A percentile compares a stretch with the other conserved stretches of the same genome.
Evolutionary conservation across 164 flowering plant genomes (phyloP).

Genomic region (Stephania cephalantha): DNA sequence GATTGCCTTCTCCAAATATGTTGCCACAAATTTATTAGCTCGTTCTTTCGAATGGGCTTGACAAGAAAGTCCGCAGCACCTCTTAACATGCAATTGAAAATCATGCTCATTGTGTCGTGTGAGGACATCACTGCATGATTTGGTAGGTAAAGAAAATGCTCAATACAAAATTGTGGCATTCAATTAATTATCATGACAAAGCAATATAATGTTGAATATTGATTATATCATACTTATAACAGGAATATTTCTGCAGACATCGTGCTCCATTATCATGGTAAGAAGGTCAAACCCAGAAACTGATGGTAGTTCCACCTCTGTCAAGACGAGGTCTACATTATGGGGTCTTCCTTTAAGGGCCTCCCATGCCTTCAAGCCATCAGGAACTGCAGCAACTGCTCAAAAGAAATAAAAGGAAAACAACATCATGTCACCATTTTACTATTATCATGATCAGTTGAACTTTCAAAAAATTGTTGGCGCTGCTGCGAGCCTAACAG

Average conservation of each 20-base stretch:
- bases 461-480: not conserved
- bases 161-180: not conserved
- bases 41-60: conserved; percentile 89
- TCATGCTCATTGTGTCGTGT: conserved; percentile 66
- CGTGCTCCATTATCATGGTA: conserved; percentile 72
- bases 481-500: not conserved
- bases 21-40: conserved; percentile 91
- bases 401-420: conserved; percentile 16
- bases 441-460: not conserved
- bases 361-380: conserved; percentile 97
- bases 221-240: conserved; percentile 74
- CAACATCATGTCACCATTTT: not conserved
- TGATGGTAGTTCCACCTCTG: conserved; percentile 86
- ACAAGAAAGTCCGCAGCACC: conserved; percentile 97
- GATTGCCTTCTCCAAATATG: conserved; percentile 95
- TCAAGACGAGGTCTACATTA: conserved; percentile 67
- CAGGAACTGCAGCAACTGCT: conserved; percentile 78
- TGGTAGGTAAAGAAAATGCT: not conserved
- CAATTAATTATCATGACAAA: not conserved
- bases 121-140: conserved; percentile 87
- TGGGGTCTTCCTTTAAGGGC: conserved; percentile 55
- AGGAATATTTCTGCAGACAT: conserved; percentile 80
- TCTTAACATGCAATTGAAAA: conserved; percentile 82
- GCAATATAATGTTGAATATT: not conserved
- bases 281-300: conserved; percentile 85